These are phyloP conservation scores for Globisporangium acanthophoron DNA, from an alignment of 352 stramenopile genomes.

Conservation along the genomic window DNA sequence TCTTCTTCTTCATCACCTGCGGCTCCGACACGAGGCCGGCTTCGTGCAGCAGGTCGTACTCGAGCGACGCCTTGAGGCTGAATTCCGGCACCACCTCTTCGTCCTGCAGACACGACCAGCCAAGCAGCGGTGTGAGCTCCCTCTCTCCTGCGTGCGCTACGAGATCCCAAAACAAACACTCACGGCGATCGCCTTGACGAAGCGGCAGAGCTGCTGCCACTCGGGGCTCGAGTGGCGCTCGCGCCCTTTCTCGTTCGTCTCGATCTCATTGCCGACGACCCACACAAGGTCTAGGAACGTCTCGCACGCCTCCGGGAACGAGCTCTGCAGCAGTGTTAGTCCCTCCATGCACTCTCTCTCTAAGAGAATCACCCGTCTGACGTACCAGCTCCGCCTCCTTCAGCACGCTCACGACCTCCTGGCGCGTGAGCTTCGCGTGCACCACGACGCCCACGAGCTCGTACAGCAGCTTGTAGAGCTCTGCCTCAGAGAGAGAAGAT, in stretches of 20 bases:
- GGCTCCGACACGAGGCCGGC: slow-evolving; percentile 51
- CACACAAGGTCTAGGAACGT: slow-evolving; percentile 67
- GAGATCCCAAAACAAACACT: slow-evolving; percentile 4
- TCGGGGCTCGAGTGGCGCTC: slow-evolving; percentile 62
- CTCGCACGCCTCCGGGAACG: slow-evolving; percentile 30
- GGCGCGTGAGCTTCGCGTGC: slow-evolving; percentile 59
- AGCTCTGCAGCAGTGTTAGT: slow-evolving; percentile 16
- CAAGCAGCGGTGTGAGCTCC: not conserved
- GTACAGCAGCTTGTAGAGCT: slow-evolving; percentile 64
- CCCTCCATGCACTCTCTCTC: not conserved
- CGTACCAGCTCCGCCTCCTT: slow-evolving; percentile 62
- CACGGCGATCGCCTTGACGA: slow-evolving; percentile 57
- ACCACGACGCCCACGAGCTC: slow-evolving; percentile 74
- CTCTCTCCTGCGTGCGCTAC: too few relatives aligned
- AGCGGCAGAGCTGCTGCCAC: slow-evolving; percentile 58
- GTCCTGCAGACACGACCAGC: slow-evolving; percentile 23
- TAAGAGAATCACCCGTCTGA: not conserved
- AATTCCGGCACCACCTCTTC: slow-evolving; percentile 52
- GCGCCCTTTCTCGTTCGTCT: slow-evolving; percentile 57
- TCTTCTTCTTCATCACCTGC: slow-evolving; percentile 54
- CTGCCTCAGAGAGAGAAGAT: slow-evolving; percentile 12
- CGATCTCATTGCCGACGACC: slow-evolving; percentile 76
- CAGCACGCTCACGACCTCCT: slow-evolving; percentile 64
- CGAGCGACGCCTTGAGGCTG: slow-evolving; percentile 58
- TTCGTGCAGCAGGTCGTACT: slow-evolving; percentile 72